Conservation (phyloP, 306 rosid genomes). For the Ammopiptanthus mongolicus region DNA sequence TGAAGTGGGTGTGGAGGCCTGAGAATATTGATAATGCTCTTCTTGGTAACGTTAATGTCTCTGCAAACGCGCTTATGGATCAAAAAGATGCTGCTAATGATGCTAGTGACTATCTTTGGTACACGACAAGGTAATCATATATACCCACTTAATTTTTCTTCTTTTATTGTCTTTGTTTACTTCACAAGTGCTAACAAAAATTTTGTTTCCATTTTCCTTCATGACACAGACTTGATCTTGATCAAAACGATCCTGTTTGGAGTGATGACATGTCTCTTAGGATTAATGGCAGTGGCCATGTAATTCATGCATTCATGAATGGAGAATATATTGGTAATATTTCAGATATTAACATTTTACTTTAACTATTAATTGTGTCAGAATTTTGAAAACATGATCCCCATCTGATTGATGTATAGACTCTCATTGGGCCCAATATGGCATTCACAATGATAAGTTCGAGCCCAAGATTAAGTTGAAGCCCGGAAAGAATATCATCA, state of each 20-base stretch:
- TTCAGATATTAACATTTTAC: neutral
- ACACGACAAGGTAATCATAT: constrained; percentile 53
- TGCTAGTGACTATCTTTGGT: constrained; percentile 55
- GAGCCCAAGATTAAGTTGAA: constrained; percentile 34
- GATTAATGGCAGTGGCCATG: constrained; percentile 43
- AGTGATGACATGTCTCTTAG: constrained; percentile 30
- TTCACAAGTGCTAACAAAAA: neutral
- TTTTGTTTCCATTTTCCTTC: neutral
- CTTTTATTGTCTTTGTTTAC: neutral
- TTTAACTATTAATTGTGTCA: neutral
- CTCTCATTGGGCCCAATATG: constrained; percentile 41
- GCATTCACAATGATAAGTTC: constrained; percentile 20
- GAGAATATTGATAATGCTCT: constrained; percentile 32
- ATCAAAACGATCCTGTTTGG: constrained; percentile 40
- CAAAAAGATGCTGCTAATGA: constrained; percentile 43
- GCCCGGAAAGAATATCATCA: constrained; percentile 35
- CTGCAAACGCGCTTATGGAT: constrained; percentile 26
- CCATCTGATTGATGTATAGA: constrained; percentile 13
- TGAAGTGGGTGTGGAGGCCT: constrained; percentile 54
- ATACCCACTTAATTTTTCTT: neutral
- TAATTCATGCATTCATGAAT: constrained; percentile 43
- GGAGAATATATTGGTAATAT: constrained; percentile 45
- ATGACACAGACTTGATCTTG: constrained; percentile 24
- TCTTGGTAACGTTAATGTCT: constrained; percentile 11
- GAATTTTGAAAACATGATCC: neutral